A percentile compares a stretch with the other conserved stretches of the same genome.
Conservation (phyloP, 805 yeast species). For the Hanseniaspora jakobsenii region DNA sequence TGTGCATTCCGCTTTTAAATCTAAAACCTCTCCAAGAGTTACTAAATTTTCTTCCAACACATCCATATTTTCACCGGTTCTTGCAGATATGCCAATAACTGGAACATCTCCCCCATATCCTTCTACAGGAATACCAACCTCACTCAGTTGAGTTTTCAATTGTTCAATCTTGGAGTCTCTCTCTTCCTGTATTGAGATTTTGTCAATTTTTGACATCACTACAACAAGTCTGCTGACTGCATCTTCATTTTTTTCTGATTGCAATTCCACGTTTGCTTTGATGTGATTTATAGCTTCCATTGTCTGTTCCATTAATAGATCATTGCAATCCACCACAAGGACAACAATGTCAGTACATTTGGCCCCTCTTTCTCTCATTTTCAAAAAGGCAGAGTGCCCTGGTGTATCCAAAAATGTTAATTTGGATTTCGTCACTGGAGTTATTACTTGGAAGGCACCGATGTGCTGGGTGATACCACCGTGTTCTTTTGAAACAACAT, state of each 20-base stretch:
- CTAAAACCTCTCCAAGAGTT: conserved; percentile 72
- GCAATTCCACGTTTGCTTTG: conserved; percentile 52
- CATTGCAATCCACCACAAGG: conserved; percentile 92
- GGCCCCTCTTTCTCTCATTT: conserved; percentile 96
- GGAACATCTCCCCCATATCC: conserved; percentile 94
- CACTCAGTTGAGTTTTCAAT: conserved; percentile 65
- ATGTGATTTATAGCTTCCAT: conserved; percentile 91
- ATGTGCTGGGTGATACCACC: conserved; percentile 98
- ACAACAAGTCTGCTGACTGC: conserved; percentile 51
- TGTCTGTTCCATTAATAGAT: conserved; percentile 96
- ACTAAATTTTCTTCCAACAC: conserved; percentile 80
- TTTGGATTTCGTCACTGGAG: conserved; percentile 58
- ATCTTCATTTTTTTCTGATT: conserved; percentile 3
- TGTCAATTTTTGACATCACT: conserved; percentile 83
- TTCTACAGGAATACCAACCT: conserved; percentile 71
- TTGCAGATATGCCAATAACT: conserved; percentile 75
- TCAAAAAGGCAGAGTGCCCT: conserved; percentile 92
- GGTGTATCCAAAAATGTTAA: conserved; percentile 94
- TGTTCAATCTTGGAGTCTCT: conserved; percentile 56
- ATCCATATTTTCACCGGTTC: conserved; percentile 82
- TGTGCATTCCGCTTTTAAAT: conserved; percentile 49
- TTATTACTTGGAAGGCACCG: conserved; percentile 85
- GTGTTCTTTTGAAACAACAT: conserved; percentile 71
- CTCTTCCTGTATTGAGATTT: conserved; percentile 30
- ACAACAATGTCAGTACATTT: conserved; percentile 83